phyloP scores from a whole-genome alignment of 345 rosid species.

The Nephelium lappaceum region DNA sequence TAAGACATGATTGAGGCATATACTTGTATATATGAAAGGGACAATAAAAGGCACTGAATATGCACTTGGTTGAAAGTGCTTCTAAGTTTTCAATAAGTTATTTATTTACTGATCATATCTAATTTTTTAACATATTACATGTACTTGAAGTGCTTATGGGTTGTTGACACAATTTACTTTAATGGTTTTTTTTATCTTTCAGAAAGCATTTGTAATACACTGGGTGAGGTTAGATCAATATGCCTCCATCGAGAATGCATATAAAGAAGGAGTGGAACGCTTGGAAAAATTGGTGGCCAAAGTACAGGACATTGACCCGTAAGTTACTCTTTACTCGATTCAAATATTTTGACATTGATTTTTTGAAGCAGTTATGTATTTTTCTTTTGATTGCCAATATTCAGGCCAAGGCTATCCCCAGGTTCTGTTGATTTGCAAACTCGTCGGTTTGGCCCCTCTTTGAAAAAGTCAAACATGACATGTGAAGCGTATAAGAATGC shows the following conservation, averaged over 20 bases:
- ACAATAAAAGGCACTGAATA: too few species aligned
- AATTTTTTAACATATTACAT: too few species aligned
- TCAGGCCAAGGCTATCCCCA: slow-evolving; percentile 56
- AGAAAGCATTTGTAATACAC: slow-evolving; percentile 61
- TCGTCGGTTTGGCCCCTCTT: slow-evolving; percentile 58
- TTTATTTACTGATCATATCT: too few species aligned
- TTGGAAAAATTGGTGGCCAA: slow-evolving; percentile 49
- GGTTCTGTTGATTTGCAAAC: slow-evolving; percentile 62
- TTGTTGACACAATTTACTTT: too few species aligned
- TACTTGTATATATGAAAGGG: too few species aligned
- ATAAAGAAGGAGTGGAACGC: slow-evolving; percentile 44
- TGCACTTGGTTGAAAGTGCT: too few species aligned
- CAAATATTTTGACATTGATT: not conserved
- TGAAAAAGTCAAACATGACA: slow-evolving; percentile 70
- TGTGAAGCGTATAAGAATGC: slow-evolving; percentile 66
- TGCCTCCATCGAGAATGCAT: slow-evolving; percentile 56
- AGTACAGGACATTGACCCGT: slow-evolving; percentile 46
- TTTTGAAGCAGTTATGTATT: not conserved
- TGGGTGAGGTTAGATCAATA: slow-evolving; percentile 59
- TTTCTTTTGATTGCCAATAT: slow-evolving; percentile 26
- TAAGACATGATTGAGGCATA: too few species aligned
- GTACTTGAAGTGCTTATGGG: not conserved
- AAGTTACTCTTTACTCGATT: slow-evolving; percentile 26
- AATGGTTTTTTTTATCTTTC: not conserved
- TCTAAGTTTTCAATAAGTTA: too few species aligned